Conservation (phyloP, 1,284 basidiomycete species). For the Waitea zeae region DNA sequence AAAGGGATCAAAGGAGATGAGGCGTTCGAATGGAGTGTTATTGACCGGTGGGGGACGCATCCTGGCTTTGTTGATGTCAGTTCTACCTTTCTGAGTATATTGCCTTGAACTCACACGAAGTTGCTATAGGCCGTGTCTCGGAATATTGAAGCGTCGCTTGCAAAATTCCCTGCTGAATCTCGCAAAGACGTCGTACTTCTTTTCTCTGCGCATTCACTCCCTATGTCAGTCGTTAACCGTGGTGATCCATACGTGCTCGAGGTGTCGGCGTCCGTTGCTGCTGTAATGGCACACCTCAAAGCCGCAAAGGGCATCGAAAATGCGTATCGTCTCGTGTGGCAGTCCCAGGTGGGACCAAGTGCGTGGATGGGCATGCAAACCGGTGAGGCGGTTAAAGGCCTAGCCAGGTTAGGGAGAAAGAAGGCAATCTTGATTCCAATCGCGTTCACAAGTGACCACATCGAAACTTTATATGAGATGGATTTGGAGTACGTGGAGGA, state of each 20-base stretch:
- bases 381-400: conserved; percentile 79
- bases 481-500: conserved; percentile 91
- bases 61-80: conserved; percentile 82
- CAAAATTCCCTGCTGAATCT: conserved; percentile 56
- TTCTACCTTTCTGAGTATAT: conserved; percentile 4
- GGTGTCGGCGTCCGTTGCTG: conserved; percentile 84
- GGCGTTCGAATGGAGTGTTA: conserved; percentile 96
- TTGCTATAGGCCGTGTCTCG: conserved; percentile 66
- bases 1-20: conserved; percentile 37
- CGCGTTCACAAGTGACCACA: conserved; percentile 98
- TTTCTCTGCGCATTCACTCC: conserved; percentile 96
- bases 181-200: conserved; percentile 71
- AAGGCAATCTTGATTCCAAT: conserved; percentile 86
- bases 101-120: too few species aligned
- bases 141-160: conserved; percentile 75
- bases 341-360: conserved; percentile 92
- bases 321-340: conserved; percentile 92
- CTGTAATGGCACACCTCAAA: conserved; percentile 70
- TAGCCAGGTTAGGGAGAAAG: conserved; percentile 80
- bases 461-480: conserved; percentile 95
- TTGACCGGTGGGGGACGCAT: conserved; percentile 97
- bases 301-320: conserved; percentile 38
- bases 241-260: conserved; percentile 96
- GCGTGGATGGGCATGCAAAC: conserved; percentile 99
- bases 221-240: conserved; percentile 94